Conservation (phyloP, 495 filamentous ascomycete genomes). For the Tuber magnatum region DNA sequence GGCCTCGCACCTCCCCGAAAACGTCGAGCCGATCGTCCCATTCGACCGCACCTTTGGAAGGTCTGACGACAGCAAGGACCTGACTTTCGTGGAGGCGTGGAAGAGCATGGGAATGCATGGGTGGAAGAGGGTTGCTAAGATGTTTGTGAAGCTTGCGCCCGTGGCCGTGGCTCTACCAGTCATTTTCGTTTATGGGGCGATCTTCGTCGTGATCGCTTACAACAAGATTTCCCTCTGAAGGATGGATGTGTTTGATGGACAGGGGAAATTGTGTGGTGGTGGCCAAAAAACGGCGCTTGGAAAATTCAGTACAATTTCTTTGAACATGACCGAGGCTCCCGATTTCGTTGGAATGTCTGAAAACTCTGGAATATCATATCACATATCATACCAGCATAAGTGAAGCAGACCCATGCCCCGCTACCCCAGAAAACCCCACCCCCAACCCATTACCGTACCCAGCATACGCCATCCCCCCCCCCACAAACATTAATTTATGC, state of each 20-base stretch:
- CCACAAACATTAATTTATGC: not conserved
- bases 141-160: constrained; percentile 2
- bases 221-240: not conserved
- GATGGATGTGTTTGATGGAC: not conserved
- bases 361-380: not conserved
- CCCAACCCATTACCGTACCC: too few species aligned
- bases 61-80: not conserved
- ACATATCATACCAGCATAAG: not conserved
- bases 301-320: not conserved
- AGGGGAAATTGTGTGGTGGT: not conserved
- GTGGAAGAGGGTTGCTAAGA: constrained; percentile 22
- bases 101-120: constrained; percentile 20
- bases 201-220: not conserved
- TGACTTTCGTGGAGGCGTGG: constrained; percentile 17
- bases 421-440: not conserved
- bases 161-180: not conserved
- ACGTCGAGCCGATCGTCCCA: constrained; percentile 64
- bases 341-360: not conserved
- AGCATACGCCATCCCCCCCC: not conserved
- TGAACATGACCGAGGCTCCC: not conserved
- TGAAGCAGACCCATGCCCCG: not conserved
- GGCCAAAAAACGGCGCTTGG: not conserved
- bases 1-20: constrained; percentile 62
- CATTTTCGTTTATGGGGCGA: not conserved
- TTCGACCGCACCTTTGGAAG: constrained; percentile 62